Evolutionary conservation across 2,329 filamentous ascomycete species (phyloP), one percentile per base, ranked within the genome.

Genomic region (Trichoderma simmonsii): DNA sequence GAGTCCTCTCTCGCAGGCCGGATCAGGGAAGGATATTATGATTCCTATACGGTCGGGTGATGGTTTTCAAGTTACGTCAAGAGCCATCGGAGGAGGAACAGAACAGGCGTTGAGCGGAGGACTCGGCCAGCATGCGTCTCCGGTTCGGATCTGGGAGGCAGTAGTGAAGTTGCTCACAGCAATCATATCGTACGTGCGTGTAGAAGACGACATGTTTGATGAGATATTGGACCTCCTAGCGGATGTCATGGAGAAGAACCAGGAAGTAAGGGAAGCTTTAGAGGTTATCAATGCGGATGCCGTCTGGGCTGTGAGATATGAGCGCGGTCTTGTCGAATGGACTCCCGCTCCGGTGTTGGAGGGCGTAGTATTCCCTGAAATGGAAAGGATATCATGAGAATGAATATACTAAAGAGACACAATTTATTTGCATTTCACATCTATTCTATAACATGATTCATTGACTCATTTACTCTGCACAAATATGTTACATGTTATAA

Each of bases 131-230:
- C 91, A 92, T 78, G 85, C 90, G 0, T 89, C 91, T 61, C 86
- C 86, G 0, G 86, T 85, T 26, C 87, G 89, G 80, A 82, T 91
- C 2, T 93, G 92, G 91, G 87, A 89, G 32, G 89, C 89, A 1
- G 82, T 90, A 8, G 82, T 91, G 21, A 79, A 80, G 26, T 81
- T 94, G 48, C 79, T 96, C 21, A 85, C 86, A 32, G 83, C 86
- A 1, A 82, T 94, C n/a, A 86, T 91, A 4, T 82, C 84, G 24
- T 84, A 89, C 77, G 91, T 94, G 8, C 83, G 83, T 7, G 77
- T 95, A n/a, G 86, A 90, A 6, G 91, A 93, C 32, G 87, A 87
- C 59, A 86, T 90, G 74, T 93, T 94, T 79, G 93, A 95, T 74
- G 87, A 93, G 68, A 86, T 93, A 14, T 78, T 95, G 57, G 86